Base-by-base conservation (phyloP, 148 eudicot species). In the Chenopodium berlandieri region DNA sequence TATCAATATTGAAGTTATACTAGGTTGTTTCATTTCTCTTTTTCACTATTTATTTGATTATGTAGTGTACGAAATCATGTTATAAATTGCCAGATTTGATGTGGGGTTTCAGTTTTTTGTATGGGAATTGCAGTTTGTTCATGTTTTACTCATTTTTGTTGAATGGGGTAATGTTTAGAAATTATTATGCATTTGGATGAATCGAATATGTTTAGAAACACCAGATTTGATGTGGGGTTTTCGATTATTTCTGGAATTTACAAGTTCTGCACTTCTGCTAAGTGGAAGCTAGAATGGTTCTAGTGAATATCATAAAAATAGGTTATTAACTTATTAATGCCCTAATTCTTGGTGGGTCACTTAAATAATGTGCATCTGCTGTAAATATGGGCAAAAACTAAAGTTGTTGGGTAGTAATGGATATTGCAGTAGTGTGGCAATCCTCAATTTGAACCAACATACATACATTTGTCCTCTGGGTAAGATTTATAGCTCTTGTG, bases 271-370 rank as follows among this genome's bases (percentile, higher is more conserved):
- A 58, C n/a, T 58, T 58, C 63, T 58, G 19, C 63, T 58, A 19
- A 58, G 34, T 75, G 78, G 62, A 25, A 75, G 20, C 25, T 65
- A 65, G 30, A 23, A n/a, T 65, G 63, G 63, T 62, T 62, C n/a
- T 10, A 62, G 9, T 62, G 62, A 47, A 14, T 16, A 44, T 72
- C 4, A 63, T 37, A 72, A 1, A 48, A 30, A 30, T 67, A 50
- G 48, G 73, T 44, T 40, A 25, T 9, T 72, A 27, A 31, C 50
- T 44, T 40, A 25, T 9, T 72, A 27, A 31, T 63, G 85, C 80
- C 86, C 86, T 79, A 83, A 83, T 83, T 83, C 86, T 83, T 83
- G 86, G 86, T 83, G 72, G 76, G 65, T 83, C 82, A 79, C 86
- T 83, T 69, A 83, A 83, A 79, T 4, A 75, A 83, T 79, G 86